phyloP scores from a whole-genome alignment of 208 protist species.

The Leishmania tarentolae region DNA sequence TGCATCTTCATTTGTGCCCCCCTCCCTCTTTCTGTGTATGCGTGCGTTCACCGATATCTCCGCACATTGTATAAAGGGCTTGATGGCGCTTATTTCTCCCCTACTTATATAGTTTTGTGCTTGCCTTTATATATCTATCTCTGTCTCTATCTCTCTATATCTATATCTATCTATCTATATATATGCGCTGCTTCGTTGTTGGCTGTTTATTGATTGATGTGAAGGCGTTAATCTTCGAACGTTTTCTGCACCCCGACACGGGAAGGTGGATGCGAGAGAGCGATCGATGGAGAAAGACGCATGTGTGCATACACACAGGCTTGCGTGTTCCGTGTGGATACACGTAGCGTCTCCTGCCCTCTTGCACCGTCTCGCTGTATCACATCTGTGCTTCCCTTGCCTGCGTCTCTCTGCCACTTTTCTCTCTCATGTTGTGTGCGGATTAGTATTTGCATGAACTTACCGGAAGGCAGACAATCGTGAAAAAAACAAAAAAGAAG shows the following conservation, averaged over 20 bases:
- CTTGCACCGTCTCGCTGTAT: background rate
- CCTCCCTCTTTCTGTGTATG: background rate
- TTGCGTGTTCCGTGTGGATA: background rate
- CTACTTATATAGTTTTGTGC: background rate
- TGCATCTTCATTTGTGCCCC: background rate
- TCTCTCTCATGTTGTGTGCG: background rate
- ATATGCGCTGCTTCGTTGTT: background rate
- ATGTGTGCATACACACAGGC: background rate
- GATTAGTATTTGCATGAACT: background rate
- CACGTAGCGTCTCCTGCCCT: background rate
- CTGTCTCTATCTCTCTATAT: too few species aligned
- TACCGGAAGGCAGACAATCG: background rate
- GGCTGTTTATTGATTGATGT: background rate
- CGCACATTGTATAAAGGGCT: background rate
- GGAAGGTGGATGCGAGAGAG: background rate
- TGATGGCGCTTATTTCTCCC: background rate
- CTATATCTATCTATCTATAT: too few species aligned
- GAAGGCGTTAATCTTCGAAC: background rate
- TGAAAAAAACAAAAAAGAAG: background rate
- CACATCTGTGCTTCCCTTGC: background rate
- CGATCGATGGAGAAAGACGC: background rate
- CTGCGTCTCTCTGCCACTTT: background rate
- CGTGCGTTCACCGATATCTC: background rate
- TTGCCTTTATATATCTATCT: background rate
- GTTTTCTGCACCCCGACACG: background rate